Evolutionary conservation across 2,329 filamentous ascomycete species (phyloP).

Genomic region (Fusarium newnesense): DNA sequence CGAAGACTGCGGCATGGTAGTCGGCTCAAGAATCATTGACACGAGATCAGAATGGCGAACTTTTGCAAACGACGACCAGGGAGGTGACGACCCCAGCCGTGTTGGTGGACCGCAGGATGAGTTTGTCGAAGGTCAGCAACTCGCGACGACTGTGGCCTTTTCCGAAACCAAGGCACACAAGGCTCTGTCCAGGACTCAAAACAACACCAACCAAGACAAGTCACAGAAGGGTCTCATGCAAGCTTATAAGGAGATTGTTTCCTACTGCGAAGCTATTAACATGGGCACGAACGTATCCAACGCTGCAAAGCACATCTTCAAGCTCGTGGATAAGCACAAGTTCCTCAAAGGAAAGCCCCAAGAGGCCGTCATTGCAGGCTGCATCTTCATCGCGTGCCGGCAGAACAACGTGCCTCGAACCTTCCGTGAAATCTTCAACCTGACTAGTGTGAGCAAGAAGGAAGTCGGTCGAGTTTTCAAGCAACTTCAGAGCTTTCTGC

Average conservation of each 20-base stretch:
- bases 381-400: conserved; percentile 97
- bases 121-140: conserved; percentile 88
- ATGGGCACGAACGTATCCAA: conserved; percentile 85
- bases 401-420: conserved; percentile 88
- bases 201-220: conserved; percentile 86
- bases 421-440: conserved; percentile 92
- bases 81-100: conserved; percentile 96
- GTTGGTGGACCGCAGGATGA: conserved; percentile 94
- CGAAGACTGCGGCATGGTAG: conserved; percentile 87
- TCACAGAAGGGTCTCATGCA: conserved; percentile 81
- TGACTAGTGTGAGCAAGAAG: conserved; percentile 96
- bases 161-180: conserved; percentile 77
- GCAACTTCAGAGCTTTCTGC: conserved; percentile 86
- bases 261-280: conserved; percentile 85
- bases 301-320: conserved; percentile 94
- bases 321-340: conserved; percentile 91
- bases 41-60: conserved; percentile 98
- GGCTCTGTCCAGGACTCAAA: conserved; percentile 85
- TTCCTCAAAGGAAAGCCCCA: conserved; percentile 95
- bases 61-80: conserved; percentile 97
- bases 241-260: conserved; percentile 90
- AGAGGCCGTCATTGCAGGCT: conserved; percentile 93
- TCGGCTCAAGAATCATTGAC: conserved; percentile 92
- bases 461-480: conserved; percentile 98
- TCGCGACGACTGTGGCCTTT: conserved; percentile 88